Evolutionary conservation across 1,139 yeast species (phyloP).

Genomic region (Saccharomyces hybrid): DNA sequence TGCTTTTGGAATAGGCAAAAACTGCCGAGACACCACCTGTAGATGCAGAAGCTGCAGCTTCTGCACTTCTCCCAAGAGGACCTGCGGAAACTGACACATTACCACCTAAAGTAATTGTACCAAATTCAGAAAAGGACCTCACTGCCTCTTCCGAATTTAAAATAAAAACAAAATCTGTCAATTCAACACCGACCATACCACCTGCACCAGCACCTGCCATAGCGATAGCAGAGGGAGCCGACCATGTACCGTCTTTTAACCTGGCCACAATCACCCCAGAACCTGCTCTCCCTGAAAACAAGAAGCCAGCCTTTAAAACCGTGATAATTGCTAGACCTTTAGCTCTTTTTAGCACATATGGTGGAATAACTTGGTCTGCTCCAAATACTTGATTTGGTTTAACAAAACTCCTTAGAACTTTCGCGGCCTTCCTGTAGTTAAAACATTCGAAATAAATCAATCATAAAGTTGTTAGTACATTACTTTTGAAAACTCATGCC

Average conservation of each 20-base stretch:
- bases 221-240: conserved; percentile 93
- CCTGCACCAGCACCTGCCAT: conserved; percentile 99
- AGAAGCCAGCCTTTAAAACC: conserved; percentile 89
- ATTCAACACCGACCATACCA: conserved; percentile 93
- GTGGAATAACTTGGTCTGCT: conserved; percentile 84
- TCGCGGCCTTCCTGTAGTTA: conserved; percentile 72
- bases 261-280: conserved; percentile 93
- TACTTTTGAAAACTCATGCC: background rate
- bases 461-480: background rate
- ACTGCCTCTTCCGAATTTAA: conserved; percentile 84
- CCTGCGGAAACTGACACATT: conserved; percentile 95
- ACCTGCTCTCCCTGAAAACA: conserved; percentile 95
- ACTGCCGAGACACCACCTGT: conserved; percentile 80
- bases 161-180: conserved; percentile 93
- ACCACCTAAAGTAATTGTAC: conserved; percentile 91
- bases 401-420: conserved; percentile 76
- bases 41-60: conserved; percentile 93
- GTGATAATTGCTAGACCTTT: conserved; percentile 88
- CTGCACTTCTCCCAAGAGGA: conserved; percentile 94
- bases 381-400: conserved; percentile 91
- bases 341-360: conserved; percentile 79
- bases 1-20: conserved; percentile 88
- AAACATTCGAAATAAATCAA: background rate
- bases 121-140: conserved; percentile 86
- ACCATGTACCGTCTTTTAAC: conserved; percentile 90